phyloP scores from a whole-genome alignment of 805 yeast genomes.

The Metschnikowia henanensis region DNA sequence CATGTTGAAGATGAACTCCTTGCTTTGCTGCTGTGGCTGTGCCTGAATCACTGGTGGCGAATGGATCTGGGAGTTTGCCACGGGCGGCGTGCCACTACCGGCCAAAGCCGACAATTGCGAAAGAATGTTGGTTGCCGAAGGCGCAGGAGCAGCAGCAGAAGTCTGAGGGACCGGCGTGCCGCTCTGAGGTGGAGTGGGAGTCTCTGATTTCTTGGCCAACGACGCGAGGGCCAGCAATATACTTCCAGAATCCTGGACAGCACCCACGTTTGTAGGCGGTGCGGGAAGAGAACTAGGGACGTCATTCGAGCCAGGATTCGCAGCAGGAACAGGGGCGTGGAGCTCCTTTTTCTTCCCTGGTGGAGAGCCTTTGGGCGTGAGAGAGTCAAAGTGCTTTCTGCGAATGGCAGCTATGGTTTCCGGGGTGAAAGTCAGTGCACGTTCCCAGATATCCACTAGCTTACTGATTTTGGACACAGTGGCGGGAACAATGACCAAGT shows the following conservation, averaged over 20 bases:
- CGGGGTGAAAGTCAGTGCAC: slow-evolving; percentile 72
- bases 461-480: slow-evolving; percentile 72
- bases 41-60: slow-evolving; percentile 15
- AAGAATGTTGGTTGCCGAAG: slow-evolving; percentile 36
- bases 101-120: slow-evolving; percentile 45
- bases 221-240: slow-evolving; percentile 71
- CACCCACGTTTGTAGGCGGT: slow-evolving; percentile 6
- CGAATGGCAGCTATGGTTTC: slow-evolving; percentile 55
- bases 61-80: slow-evolving; percentile 10
- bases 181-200: slow-evolving; percentile 30
- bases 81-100: slow-evolving; percentile 19
- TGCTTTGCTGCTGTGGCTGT: slow-evolving; percentile 24
- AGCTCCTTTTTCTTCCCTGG: slow-evolving; percentile 32
- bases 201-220: slow-evolving; percentile 47
- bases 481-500: slow-evolving; percentile 52
- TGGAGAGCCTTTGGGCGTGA: slow-evolving; percentile 69
- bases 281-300: slow-evolving; percentile 16
- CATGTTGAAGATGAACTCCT: slow-evolving; percentile 48
- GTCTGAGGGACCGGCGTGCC: slow-evolving; percentile 24
- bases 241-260: slow-evolving; percentile 53
- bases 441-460: slow-evolving; percentile 90
- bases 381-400: slow-evolving; percentile 57
- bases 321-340: neutral
- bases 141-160: slow-evolving; percentile 4
- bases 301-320: slow-evolving; percentile 3